Base-by-base conservation (phyloP, 164 flowering plant species). In the Vitis vinifera region DNA sequence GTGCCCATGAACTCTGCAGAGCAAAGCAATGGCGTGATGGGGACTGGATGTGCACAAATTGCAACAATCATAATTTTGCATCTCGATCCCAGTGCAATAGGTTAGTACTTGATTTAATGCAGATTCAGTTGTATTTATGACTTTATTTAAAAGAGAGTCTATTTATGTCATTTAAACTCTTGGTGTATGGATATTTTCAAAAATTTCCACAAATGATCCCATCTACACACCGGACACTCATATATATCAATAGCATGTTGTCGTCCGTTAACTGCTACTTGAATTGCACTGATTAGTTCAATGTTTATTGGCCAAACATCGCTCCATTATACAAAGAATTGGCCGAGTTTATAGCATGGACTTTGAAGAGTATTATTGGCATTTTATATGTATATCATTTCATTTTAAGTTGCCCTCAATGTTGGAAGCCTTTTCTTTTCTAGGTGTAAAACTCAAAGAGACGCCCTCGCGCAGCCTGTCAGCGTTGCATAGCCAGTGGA, bases 11-110 rank as follows among this genome's bases (percentile, higher is more conserved):
- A 37, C 27, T 68, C 15, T 44, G 61, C 89, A 94, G 98, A 64
- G 91, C 93, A 68, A 90, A 86, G 77, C 91, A 91, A 75, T 94
- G 98, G 98, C 97, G 98, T 68, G 82, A 86, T 77, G 98, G 97
- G 37, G 98, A 94, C 76, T 94, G 98, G 98, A 90, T 94, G 96
- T 94, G 98, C 77, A 77, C 90, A 66, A 91, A 85, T 73, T 94
- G 98, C 86, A 84, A 85, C 74, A 94, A 94, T 75, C 98, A 94
- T 76, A 94, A 94, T 72, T 94, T 73, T 82, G 97, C 97, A 59
- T 94, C 98, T 69, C 86, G 98, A 51, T 70, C 85, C n/a, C 83
- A 86, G 13, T 94, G 98, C 82, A 91, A 94, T 71, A 89, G 93
- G 98, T 94, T 50, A 59, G 82, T 79, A 55, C 19, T 62, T 47